These are phyloP conservation scores for Mallotus japonicus DNA, from an alignment of 441 rosid species.

Conservation along the genomic window DNA sequence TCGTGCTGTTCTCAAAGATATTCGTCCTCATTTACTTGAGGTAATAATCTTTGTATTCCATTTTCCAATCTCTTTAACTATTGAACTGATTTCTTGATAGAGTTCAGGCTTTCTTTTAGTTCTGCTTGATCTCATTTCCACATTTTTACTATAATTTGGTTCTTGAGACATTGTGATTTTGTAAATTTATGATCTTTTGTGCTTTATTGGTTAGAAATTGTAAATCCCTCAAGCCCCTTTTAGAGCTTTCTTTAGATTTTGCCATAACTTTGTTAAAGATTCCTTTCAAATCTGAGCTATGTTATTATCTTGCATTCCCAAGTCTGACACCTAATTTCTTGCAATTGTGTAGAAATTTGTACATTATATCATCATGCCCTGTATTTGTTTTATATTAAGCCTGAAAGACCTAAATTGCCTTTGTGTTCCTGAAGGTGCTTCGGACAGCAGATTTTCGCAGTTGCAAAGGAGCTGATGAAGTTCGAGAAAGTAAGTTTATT, in stretches of 20 bases:
- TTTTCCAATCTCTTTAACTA: background rate
- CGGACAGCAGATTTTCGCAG: constrained; percentile 60
- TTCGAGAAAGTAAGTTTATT: constrained; percentile 59
- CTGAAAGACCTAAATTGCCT: constrained; percentile 6
- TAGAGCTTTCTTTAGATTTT: background rate
- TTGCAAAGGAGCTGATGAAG: constrained; percentile 61
- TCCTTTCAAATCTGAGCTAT: no score
- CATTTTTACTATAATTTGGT: no score
- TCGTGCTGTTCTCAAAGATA: constrained; percentile 65
- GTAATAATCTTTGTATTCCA: constrained; percentile 27
- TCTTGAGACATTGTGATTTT: background rate
- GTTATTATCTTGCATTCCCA: background rate
- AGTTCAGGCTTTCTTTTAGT: background rate
- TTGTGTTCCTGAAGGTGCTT: constrained; percentile 47
- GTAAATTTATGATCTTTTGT: constrained; percentile 5
- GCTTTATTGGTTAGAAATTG: background rate
- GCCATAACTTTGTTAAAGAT: background rate
- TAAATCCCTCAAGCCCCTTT: background rate
- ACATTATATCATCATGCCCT: no score
- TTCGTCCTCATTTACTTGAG: constrained; percentile 80
- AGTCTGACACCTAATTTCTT: background rate
- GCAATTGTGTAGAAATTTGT: background rate
- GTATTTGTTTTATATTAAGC: background rate
- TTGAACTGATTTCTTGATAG: background rate
- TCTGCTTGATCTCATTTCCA: background rate